Conservation (phyloP, 208 protist species). For the Crithidia sp. region DNA sequence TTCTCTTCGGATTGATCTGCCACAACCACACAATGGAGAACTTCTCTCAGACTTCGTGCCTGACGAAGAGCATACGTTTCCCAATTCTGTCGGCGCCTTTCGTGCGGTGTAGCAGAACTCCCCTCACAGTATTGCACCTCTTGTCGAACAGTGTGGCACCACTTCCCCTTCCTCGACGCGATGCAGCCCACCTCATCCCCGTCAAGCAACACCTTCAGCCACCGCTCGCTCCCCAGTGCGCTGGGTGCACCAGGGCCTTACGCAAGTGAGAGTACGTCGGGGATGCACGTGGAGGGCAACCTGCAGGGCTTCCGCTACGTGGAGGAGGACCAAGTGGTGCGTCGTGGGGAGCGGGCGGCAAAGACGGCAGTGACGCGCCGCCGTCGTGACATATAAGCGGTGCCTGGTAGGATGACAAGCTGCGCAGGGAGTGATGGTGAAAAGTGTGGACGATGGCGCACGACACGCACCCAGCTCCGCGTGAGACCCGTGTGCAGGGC, state of each 20-base stretch:
- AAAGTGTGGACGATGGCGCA: neutral
- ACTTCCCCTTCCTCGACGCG: neutral
- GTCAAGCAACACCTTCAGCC: constrained; percentile 25
- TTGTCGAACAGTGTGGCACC: too few relatives aligned
- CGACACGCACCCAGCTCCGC: too few relatives aligned
- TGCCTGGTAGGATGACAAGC: neutral
- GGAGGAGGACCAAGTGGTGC: constrained; percentile 11
- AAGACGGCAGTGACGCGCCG: constrained; percentile 12
- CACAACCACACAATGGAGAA: too few relatives aligned
- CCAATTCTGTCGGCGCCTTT: too few relatives aligned
- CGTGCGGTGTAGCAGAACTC: too few relatives aligned
- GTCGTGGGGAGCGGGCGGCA: neutral
- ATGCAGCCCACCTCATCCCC: neutral
- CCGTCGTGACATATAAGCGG: constrained; percentile 25
- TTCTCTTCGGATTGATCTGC: neutral
- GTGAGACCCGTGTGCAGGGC: too few relatives aligned
- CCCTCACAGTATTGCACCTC: too few relatives aligned
- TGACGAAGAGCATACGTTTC: too few relatives aligned
- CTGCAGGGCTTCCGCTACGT: constrained; percentile 71
- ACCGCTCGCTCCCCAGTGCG: constrained; percentile 27
- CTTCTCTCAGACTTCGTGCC: too few relatives aligned
- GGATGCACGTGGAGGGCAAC: constrained; percentile 75
- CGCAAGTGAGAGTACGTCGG: constrained; percentile 38
- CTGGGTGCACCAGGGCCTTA: constrained; percentile 23
- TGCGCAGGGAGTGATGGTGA: neutral